Conservation (phyloP, 345 rosid genomes). For the Psidium guajava region DNA sequence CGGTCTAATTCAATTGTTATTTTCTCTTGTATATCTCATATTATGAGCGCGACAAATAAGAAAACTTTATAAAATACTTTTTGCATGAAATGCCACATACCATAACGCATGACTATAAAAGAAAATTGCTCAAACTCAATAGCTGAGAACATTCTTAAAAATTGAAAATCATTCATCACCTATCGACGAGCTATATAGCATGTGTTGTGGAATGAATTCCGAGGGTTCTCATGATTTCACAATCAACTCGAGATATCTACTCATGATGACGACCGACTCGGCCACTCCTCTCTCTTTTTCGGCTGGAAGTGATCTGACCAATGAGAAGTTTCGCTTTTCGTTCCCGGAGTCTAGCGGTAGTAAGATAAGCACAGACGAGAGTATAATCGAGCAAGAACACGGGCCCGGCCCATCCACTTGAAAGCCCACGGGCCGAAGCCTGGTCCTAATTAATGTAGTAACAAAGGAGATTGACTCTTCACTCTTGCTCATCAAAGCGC, state of each 20-base stretch:
- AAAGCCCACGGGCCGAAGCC: background rate
- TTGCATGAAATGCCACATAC: background rate
- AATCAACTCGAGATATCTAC: background rate
- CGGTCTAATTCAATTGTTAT: background rate
- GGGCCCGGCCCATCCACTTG: background rate
- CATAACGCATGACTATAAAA: background rate
- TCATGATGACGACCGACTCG: background rate
- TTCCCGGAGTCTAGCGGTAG: background rate
- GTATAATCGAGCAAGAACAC: background rate
- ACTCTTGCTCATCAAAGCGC: background rate
- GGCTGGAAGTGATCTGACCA: background rate
- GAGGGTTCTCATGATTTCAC: background rate
- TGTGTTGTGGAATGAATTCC: background rate
- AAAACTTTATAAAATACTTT: background rate
- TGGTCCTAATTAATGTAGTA: background rate
- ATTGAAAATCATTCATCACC: background rate
- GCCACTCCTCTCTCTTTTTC: background rate
- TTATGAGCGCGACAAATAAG: background rate
- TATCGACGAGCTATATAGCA: background rate
- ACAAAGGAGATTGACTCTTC: background rate
- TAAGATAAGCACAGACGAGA: background rate
- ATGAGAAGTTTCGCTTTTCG: background rate
- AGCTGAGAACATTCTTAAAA: background rate
- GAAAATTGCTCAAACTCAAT: background rate
- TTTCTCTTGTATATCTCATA: background rate